Evolutionary conservation across 495 filamentous ascomycete species (phyloP).

Genomic region (Aspergillus ostianus): DNA sequence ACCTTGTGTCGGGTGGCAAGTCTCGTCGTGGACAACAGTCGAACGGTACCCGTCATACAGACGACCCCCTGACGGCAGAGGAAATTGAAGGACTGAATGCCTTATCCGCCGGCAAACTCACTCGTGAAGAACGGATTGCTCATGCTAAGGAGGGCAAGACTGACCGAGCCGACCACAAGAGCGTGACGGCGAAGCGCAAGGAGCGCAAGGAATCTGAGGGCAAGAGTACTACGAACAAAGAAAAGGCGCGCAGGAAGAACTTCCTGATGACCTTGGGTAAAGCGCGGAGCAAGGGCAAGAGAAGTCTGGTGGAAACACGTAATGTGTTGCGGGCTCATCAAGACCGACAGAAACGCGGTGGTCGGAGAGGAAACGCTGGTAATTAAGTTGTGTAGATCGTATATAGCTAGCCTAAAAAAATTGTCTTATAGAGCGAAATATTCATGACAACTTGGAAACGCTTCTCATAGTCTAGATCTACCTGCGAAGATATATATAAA

Average conservation of each 20-base stretch:
- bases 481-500: background rate
- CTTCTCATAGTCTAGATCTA: background rate
- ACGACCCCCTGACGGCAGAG: slow-evolving; percentile 81
- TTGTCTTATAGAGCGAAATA: background rate
- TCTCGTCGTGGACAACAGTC: slow-evolving; percentile 38
- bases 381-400: background rate
- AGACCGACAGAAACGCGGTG: slow-evolving; percentile 79
- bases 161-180: slow-evolving; percentile 72
- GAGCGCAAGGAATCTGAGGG: slow-evolving; percentile 81
- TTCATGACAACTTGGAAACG: background rate
- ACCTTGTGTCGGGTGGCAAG: slow-evolving; percentile 48
- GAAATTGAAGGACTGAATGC: slow-evolving; percentile 74
- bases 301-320: slow-evolving; percentile 79
- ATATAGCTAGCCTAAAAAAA: background rate
- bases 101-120: slow-evolving; percentile 68
- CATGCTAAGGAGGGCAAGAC: slow-evolving; percentile 73
- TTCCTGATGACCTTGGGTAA: slow-evolving; percentile 97
- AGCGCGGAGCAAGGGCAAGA: slow-evolving; percentile 88
- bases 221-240: slow-evolving; percentile 95
- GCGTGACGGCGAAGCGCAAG: slow-evolving; percentile 74
- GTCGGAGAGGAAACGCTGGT: slow-evolving; percentile 69
- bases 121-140: slow-evolving; percentile 79
- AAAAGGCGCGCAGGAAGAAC: slow-evolving; percentile 96
- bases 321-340: slow-evolving; percentile 78
- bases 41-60: slow-evolving; percentile 60